Evolutionary conservation across 106 monocot genomes (phyloP).

Genomic region (Xerophyta viscosa): DNA sequence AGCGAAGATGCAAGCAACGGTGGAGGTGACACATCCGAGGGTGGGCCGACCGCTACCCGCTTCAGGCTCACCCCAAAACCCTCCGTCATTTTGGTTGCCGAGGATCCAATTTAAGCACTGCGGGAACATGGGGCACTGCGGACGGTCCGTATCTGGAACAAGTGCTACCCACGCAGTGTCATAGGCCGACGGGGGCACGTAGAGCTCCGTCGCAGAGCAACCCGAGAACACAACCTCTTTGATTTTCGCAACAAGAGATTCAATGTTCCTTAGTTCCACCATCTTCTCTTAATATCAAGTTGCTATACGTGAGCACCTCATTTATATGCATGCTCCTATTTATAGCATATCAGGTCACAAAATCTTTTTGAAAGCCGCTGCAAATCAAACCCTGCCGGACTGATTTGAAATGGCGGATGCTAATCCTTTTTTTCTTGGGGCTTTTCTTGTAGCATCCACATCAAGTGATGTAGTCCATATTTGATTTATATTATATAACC

Average conservation of each 20-base stretch:
- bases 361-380: too few species aligned
- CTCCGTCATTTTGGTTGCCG: constrained; percentile 5
- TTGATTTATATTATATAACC: too few species aligned
- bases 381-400: too few species aligned
- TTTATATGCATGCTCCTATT: too few species aligned
- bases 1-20: constrained; percentile 9
- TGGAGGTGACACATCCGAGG: constrained; percentile 1
- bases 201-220: not conserved
- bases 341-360: too few species aligned
- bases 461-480: too few species aligned
- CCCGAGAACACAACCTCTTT: constrained; percentile 7
- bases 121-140: constrained; percentile 1
- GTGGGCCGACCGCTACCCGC: not conserved
- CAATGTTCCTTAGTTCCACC: too few species aligned
- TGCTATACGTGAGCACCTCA: too few species aligned
- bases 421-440: too few species aligned
- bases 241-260: not conserved
- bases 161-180: constrained; percentile 16
- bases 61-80: constrained; percentile 7
- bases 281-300: too few species aligned
- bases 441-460: too few species aligned
- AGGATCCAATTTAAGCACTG: constrained; percentile 6
- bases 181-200: constrained; percentile 3
- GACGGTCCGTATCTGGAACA: not conserved
- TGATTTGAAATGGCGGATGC: too few species aligned